Evolutionary conservation across 2,329 filamentous ascomycete genomes (phyloP).

Genomic region (Fusarium sp.): DNA sequence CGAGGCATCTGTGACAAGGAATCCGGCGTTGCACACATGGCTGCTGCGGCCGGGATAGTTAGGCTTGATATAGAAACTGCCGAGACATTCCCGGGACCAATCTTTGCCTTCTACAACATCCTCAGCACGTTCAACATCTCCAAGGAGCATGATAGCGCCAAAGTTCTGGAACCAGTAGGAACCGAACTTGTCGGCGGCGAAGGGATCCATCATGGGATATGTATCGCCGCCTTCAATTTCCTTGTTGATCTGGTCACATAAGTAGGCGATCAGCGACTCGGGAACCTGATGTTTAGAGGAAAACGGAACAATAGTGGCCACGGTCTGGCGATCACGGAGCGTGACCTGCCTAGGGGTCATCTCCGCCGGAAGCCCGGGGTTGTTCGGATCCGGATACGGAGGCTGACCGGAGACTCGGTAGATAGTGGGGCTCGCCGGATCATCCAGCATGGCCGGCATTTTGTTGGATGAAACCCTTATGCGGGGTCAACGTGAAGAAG

Average conservation of each 20-base stretch:
- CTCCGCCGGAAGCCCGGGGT: constrained; percentile 71
- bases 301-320: constrained; percentile 86
- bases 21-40: constrained; percentile 88
- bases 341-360: constrained; percentile 82
- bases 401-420: constrained; percentile 73
- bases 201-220: constrained; percentile 84
- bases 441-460: constrained; percentile 84
- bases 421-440: constrained; percentile 76
- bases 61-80: constrained; percentile 93
- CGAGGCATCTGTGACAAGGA: constrained; percentile 77
- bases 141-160: constrained; percentile 86
- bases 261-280: constrained; percentile 75
- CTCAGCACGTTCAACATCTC: constrained; percentile 72
- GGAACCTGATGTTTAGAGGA: constrained; percentile 82
- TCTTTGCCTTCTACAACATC: constrained; percentile 70
- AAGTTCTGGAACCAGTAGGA: constrained; percentile 94
- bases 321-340: constrained; percentile 83
- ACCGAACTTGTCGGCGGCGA: constrained; percentile 79
- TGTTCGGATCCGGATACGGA: constrained; percentile 71
- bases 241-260: constrained; percentile 85
- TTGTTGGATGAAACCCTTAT: constrained; percentile 40
- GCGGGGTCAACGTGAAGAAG: not conserved
- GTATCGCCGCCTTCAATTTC: constrained; percentile 94
- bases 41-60: constrained; percentile 92
- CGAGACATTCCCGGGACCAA: constrained; percentile 84